These are phyloP conservation scores for Gaertneriomyces sp. DNA, from an alignment of 192 early-diverging fungal species.

Conservation along the genomic window DNA sequence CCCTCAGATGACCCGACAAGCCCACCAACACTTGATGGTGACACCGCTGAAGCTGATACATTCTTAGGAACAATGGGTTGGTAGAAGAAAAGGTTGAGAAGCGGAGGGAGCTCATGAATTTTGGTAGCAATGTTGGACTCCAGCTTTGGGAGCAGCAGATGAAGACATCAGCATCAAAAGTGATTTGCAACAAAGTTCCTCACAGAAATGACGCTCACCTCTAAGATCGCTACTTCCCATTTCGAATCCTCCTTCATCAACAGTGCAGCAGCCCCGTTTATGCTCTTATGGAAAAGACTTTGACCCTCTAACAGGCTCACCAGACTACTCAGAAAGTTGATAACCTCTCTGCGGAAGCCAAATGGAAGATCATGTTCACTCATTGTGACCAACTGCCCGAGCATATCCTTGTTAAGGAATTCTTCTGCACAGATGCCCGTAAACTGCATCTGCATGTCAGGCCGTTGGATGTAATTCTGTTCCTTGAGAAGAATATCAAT, in stretches of 20 bases:
- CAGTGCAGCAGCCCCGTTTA: constrained; percentile 80
- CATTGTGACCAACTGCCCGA: constrained; percentile 74
- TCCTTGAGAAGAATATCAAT: constrained; percentile 87
- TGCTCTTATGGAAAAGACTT: constrained; percentile 83
- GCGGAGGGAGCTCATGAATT: constrained; percentile 69
- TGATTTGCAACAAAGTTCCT: background rate
- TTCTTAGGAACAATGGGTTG: constrained; percentile 43
- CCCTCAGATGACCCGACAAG: constrained; percentile 9
- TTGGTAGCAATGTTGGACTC: constrained; percentile 77
- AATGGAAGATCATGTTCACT: constrained; percentile 73
- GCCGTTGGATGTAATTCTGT: constrained; percentile 68
- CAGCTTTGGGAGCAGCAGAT: constrained; percentile 45
- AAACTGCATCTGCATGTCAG: background rate
- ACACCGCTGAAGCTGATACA: constrained; percentile 20
- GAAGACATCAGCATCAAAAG: constrained; percentile 45
- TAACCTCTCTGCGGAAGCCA: constrained; percentile 76
- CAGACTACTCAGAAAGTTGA: constrained; percentile 73
- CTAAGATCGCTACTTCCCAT: constrained; percentile 39
- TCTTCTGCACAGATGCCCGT: constrained; percentile 83
- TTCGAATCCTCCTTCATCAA: constrained; percentile 53
- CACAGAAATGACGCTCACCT: constrained; percentile 10
- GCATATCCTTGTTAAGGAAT: constrained; percentile 76
- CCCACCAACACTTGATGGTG: constrained; percentile 33
- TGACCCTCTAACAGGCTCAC: constrained; percentile 83
- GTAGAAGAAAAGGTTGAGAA: constrained; percentile 75